Evolutionary conservation across 2,329 filamentous ascomycete genomes (phyloP), one percentile per base, ranked within the genome.

Genomic region (Paraconiothyrium brasiliense): DNA sequence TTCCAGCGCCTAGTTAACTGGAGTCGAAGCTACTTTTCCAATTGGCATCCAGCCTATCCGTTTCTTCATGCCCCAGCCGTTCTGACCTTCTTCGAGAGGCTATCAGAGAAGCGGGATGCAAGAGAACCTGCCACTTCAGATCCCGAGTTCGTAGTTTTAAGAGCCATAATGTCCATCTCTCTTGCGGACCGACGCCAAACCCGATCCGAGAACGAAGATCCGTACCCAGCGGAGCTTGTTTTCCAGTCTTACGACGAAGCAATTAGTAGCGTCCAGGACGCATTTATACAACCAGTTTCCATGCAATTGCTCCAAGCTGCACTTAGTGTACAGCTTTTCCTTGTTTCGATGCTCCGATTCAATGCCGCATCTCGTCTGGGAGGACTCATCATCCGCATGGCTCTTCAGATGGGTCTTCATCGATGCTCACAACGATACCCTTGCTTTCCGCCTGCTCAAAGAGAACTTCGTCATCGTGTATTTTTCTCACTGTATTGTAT

Each of bases 401-500:
- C 84, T 0, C 86, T 85, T 48, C 85, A 88, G 50, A 74, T 87
- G 1, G 86, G 86, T 0, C 79, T 88, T n/a, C 86, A 88, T 72
- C 82, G 86, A 2, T 88, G 86, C 57, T 85, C 86, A 1, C 78
- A 79, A 5, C 80, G 86, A 0, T 87, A 82, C 59, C 76, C 81
- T 0, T 83, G 84, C 48, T 87, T 88, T 65, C 81, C 77, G 0
- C 59, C 70, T 1, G 72, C 80, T 10, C 84, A 87, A 46, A 79
- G 77, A 2, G 78, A 81, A 2, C 79, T 85, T 35, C 80, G 86
- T 1, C 81, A 84, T 14, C 80, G 85, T 0, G 73, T 88, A 0
- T 87, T 87, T 62, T 88, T 85, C 85, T 84, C 84, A 1, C 80
- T 87, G 0, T 88, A 87, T 52, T 83, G 79, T 16, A 72, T 87